These are phyloP conservation scores for Echeveria elegans DNA, from an alignment of 164 flowering plant genomes.

Conservation along the genomic window DNA sequence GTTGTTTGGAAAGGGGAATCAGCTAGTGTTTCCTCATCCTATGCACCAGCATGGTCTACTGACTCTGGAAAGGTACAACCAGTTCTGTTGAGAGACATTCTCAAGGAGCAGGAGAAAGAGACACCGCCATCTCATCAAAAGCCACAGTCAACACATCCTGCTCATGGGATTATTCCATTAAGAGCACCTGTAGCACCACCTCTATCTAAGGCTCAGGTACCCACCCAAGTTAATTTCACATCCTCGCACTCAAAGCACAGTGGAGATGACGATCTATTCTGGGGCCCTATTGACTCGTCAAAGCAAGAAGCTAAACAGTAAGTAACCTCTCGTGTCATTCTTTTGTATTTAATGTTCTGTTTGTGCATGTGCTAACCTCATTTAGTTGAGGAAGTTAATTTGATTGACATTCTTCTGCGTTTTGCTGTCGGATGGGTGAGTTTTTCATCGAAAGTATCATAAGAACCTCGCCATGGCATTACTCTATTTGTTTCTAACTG, in stretches of 20 bases:
- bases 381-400: background rate
- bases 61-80: slow-evolving; percentile 61
- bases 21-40: slow-evolving; percentile 33
- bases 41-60: slow-evolving; percentile 84
- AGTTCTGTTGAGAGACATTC: slow-evolving; percentile 80
- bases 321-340: slow-evolving; percentile 3
- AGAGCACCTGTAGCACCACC: slow-evolving; percentile 52
- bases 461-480: background rate
- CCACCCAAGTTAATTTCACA: slow-evolving; percentile 24
- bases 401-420: background rate
- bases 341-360: background rate
- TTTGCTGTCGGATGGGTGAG: background rate
- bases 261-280: slow-evolving; percentile 85
- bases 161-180: slow-evolving; percentile 44
- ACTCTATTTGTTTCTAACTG: too few species aligned
- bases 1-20: slow-evolving; percentile 83
- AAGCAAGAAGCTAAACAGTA: slow-evolving; percentile 69
- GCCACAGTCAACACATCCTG: slow-evolving; percentile 34
- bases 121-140: slow-evolving; percentile 51
- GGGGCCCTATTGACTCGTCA: slow-evolving; percentile 84
- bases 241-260: slow-evolving; percentile 40
- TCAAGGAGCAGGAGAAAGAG: slow-evolving; percentile 69
- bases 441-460: background rate
- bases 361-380: too few species aligned
- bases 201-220: slow-evolving; percentile 53